A percentile compares a stretch with the other conserved stretches of the same genome.
phyloP scores from a whole-genome alignment of 805 yeast species.

The Hanseniaspora mollemarum region DNA sequence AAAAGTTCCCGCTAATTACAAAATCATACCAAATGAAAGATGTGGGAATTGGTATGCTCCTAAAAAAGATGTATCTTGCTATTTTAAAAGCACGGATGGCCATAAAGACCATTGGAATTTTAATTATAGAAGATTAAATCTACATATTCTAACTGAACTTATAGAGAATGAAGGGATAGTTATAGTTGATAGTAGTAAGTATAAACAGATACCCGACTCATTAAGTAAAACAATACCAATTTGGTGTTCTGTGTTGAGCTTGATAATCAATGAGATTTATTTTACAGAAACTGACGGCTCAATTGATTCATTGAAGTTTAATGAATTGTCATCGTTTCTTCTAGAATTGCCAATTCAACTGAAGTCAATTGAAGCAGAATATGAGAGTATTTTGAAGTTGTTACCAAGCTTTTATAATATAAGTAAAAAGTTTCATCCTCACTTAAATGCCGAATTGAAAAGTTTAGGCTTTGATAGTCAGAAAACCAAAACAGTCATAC shows the following conservation, averaged over 20 bases:
- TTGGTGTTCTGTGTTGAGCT: constrained; percentile 76
- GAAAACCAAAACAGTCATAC: neutral
- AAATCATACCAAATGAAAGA: constrained; percentile 62
- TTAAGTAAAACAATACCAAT: constrained; percentile 78
- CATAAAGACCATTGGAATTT: constrained; percentile 75
- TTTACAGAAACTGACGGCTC: neutral
- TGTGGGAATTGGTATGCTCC: constrained; percentile 80
- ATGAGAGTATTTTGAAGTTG: neutral
- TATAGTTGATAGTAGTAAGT: constrained; percentile 77
- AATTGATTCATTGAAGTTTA: neutral
- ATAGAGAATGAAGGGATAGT: constrained; percentile 37
- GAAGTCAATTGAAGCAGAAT: constrained; percentile 1
- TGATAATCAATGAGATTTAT: constrained; percentile 29
- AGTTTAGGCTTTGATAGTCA: neutral
- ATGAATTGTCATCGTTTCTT: neutral
- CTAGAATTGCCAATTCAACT: constrained; percentile 3
- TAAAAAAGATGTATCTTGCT: constrained; percentile 41
- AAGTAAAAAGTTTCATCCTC: neutral
- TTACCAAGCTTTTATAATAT: neutral
- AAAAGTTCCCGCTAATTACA: constrained; percentile 33
- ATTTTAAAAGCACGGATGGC: constrained; percentile 88
- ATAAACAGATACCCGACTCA: constrained; percentile 78
- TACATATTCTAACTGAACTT: constrained; percentile 51
- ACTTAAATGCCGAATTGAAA: neutral
- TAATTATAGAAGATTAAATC: constrained; percentile 58